phyloP scores from a whole-genome alignment of 305 asterid genomes.

The Fraxinus nigra region DNA sequence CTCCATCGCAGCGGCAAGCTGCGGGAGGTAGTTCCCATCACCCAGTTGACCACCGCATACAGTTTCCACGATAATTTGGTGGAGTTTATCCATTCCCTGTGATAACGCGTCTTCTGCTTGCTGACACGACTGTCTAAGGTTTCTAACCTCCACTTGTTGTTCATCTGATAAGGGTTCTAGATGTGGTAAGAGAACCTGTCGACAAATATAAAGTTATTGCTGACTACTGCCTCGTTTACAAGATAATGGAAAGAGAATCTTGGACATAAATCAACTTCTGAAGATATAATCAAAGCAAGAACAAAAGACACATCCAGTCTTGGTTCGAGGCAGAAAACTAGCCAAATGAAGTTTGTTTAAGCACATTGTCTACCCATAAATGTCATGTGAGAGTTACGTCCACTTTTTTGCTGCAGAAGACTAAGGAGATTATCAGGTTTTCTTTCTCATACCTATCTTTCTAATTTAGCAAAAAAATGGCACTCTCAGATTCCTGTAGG shows the following conservation, averaged over 20 bases:
- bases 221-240: not conserved
- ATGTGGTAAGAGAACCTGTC: constrained; percentile 63
- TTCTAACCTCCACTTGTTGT: constrained; percentile 41
- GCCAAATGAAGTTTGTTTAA: not conserved
- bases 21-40: constrained; percentile 58
- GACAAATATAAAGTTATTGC: constrained; percentile 1
- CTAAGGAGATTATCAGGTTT: not conserved
- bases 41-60: constrained; percentile 49
- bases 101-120: not conserved
- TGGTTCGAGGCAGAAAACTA: not conserved
- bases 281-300: not conserved
- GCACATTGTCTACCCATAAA: not conserved
- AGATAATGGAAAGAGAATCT: not conserved
- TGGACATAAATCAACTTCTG: not conserved
- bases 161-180: constrained; percentile 50
- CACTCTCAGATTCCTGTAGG: not conserved
- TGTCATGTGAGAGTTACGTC: not conserved
- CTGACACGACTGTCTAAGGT: constrained; percentile 37
- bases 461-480: not conserved
- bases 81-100: constrained; percentile 79
- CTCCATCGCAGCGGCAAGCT: constrained; percentile 58
- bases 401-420: not conserved
- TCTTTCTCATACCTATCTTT: not conserved
- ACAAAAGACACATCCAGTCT: not conserved
- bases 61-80: constrained; percentile 47